phyloP scores from a whole-genome alignment of 768 basidiomycete species.

The Sistotremastrum niveocremeum region DNA sequence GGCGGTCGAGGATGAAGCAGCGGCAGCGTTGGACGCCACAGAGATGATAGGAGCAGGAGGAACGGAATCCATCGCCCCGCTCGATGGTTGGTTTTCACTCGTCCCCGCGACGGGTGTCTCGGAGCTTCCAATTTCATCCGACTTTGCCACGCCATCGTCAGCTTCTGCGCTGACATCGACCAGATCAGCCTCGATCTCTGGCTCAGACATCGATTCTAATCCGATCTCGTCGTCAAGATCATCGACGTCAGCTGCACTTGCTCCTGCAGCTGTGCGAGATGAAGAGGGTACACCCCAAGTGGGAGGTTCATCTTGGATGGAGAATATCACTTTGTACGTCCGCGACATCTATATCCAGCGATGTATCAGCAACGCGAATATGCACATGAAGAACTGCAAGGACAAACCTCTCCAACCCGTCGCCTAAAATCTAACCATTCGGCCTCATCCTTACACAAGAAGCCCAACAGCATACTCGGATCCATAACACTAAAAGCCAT shows the following conservation, averaged over 20 bases:
- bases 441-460: slow-evolving; percentile 65
- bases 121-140: too few relatives aligned
- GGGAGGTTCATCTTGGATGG: slow-evolving; percentile 79
- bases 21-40: too few relatives aligned
- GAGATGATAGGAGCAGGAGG: too few relatives aligned
- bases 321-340: slow-evolving; percentile 55
- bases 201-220: slow-evolving; percentile 72
- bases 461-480: slow-evolving; percentile 95
- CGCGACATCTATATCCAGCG: slow-evolving; percentile 8
- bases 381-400: background rate
- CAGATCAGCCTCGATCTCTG: slow-evolving; percentile 47
- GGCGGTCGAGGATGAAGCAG: too few relatives aligned
- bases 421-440: slow-evolving; percentile 78
- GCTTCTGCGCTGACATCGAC: slow-evolving; percentile 13
- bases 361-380: background rate
- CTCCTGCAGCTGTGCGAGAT: background rate
- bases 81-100: too few relatives aligned
- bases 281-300: slow-evolving; percentile 35
- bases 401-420: slow-evolving; percentile 58
- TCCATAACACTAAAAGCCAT: slow-evolving; percentile 86
- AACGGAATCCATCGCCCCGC: too few relatives aligned
- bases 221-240: slow-evolving; percentile 68
- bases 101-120: too few relatives aligned
- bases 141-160: too few relatives aligned
- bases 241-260: too few relatives aligned